A percentile compares a stretch with the other conserved stretches of the same genome.
These are phyloP conservation scores for Jacaranda mimosifolia DNA, from an alignment of 257 asterid species.

Conservation along the genomic window DNA sequence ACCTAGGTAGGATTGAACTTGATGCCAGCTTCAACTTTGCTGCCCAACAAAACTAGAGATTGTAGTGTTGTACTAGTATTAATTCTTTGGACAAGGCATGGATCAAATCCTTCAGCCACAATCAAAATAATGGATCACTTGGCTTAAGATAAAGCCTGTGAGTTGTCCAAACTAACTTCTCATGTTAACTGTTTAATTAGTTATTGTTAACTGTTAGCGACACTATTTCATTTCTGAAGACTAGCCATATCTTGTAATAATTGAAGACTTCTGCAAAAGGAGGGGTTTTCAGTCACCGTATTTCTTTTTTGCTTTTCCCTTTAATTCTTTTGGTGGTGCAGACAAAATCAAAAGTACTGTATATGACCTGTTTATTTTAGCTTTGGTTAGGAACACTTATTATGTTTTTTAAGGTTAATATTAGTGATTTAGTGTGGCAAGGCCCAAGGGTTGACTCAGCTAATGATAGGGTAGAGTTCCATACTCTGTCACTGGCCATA, in stretches of 20 bases:
- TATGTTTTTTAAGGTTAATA: background rate
- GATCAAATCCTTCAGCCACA: background rate
- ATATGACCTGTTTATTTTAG: background rate
- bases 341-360: background rate
- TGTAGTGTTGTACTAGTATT: background rate
- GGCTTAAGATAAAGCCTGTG: background rate
- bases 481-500: background rate
- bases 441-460: constrained; percentile 3
- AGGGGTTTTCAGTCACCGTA: no score
- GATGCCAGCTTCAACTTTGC: background rate
- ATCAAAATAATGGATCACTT: background rate
- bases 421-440: background rate
- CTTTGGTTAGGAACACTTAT: background rate
- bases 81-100: background rate
- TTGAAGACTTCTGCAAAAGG: background rate
- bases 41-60: background rate
- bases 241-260: background rate
- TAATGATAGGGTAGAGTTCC: background rate
- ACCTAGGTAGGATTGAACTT: no score
- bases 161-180: background rate
- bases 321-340: background rate
- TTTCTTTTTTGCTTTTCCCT: background rate
- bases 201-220: background rate
- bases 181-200: background rate
- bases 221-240: background rate